These are phyloP conservation scores for Golubevia sp. DNA, from an alignment of 1,284 basidiomycete species.

Conservation along the genomic window DNA sequence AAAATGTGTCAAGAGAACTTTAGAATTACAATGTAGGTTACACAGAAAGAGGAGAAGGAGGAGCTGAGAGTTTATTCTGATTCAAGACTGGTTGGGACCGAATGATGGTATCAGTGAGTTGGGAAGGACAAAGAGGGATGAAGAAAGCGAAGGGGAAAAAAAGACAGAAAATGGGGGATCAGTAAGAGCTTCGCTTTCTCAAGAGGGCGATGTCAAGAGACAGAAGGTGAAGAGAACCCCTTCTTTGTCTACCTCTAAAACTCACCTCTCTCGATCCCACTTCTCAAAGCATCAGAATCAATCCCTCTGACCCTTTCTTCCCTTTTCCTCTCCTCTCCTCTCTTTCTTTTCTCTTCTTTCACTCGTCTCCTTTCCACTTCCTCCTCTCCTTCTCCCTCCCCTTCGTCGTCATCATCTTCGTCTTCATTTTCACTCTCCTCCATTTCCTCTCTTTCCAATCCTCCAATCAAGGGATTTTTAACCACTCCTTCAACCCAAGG, in stretches of 20 bases:
- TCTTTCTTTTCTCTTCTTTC: constrained; percentile 7
- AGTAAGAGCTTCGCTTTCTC: too few species aligned
- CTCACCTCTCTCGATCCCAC: constrained; percentile 34
- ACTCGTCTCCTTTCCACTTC: constrained; percentile 2
- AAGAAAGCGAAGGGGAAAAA: background rate
- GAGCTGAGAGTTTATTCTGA: constrained; percentile 29
- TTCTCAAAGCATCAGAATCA: constrained; percentile 39
- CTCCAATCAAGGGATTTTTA: constrained; percentile 35
- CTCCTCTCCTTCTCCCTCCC: constrained; percentile 5
- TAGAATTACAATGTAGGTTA: too few species aligned
- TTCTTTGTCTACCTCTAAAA: too few species aligned
- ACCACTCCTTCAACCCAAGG: constrained; percentile 53
- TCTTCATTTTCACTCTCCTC: constrained; percentile 11
- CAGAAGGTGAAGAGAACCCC: too few species aligned
- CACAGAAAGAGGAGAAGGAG: constrained; percentile 1
- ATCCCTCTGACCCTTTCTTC: constrained; percentile 20
- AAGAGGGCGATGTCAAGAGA: too few species aligned
- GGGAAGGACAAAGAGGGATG: background rate
- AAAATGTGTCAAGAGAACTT: too few species aligned
- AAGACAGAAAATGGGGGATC: too few species aligned
- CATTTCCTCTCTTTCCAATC: constrained; percentile 31
- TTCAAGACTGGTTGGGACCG: constrained; percentile 12
- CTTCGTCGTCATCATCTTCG: constrained; percentile 7
- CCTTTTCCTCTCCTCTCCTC: constrained; percentile 7
- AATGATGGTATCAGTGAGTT: background rate